phyloP scores from a whole-genome alignment of 331 rosid species.

The Pyrus hybrid region DNA sequence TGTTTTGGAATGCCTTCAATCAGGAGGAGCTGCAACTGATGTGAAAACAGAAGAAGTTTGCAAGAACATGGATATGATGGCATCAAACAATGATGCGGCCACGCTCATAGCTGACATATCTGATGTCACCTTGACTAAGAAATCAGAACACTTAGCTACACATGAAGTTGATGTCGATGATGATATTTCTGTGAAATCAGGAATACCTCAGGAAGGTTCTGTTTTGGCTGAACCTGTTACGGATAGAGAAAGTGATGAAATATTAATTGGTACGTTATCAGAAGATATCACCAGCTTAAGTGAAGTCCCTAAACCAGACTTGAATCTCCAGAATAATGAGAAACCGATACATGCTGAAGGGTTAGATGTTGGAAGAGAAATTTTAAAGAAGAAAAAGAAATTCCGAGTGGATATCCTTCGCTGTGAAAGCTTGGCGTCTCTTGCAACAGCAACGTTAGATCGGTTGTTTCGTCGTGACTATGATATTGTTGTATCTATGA shows the following conservation, averaged over 20 bases:
- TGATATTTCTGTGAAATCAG: slow-evolving; percentile 27
- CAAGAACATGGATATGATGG: slow-evolving; percentile 25
- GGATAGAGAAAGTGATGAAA: slow-evolving; percentile 28
- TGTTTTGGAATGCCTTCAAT: slow-evolving; percentile 75
- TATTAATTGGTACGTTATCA: slow-evolving; percentile 23
- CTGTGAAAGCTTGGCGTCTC: slow-evolving; percentile 96
- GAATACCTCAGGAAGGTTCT: slow-evolving; percentile 29
- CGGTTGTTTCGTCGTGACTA: slow-evolving; percentile 90
- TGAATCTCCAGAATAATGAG: slow-evolving; percentile 25
- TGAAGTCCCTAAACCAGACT: slow-evolving; percentile 29
- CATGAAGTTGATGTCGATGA: slow-evolving; percentile 20
- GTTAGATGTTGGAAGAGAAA: slow-evolving; percentile 48
- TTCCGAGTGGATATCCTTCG: slow-evolving; percentile 87
- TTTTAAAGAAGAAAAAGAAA: slow-evolving; percentile 47
- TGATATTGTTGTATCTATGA: slow-evolving; percentile 78
- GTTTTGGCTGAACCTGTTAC: slow-evolving; percentile 30
- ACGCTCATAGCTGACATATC: slow-evolving; percentile 35
- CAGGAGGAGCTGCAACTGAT: slow-evolving; percentile 61
- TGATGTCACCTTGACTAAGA: slow-evolving; percentile 29
- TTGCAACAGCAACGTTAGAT: slow-evolving; percentile 72
- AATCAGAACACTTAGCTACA: slow-evolving; percentile 18
- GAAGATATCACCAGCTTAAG: slow-evolving; percentile 22
- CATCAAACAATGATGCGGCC: slow-evolving; percentile 36
- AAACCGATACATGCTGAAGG: slow-evolving; percentile 38
- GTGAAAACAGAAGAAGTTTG: slow-evolving; percentile 33